Conservation (phyloP, 2,329 filamentous ascomycete species). For the Stachybotrys echinatus region DNA sequence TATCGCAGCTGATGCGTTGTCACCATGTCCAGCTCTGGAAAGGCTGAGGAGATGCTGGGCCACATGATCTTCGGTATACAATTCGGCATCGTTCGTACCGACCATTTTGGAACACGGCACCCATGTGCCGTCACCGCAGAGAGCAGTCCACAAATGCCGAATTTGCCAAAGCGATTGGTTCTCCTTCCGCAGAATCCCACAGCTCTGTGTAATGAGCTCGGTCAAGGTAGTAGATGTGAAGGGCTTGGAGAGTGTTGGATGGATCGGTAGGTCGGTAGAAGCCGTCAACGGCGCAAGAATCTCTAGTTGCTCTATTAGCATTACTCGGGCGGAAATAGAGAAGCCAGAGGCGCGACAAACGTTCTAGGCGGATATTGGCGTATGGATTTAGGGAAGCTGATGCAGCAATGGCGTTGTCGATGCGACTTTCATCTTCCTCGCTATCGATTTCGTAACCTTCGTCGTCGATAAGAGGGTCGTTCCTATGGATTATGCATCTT, state of each 20-base stretch:
- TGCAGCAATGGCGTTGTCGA: conserved; percentile 54
- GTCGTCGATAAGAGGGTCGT: conserved; percentile 67
- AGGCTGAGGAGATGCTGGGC: conserved; percentile 28
- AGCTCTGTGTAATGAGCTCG: conserved; percentile 64
- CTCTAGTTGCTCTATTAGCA: conserved; percentile 39
- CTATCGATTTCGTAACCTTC: conserved; percentile 74
- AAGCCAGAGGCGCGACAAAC: conserved; percentile 18
- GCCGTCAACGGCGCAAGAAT: conserved; percentile 71
- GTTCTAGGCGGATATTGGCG: conserved; percentile 34
- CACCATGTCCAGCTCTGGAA: conserved; percentile 9
- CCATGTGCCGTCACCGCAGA: conserved; percentile 72
- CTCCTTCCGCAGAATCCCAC: conserved; percentile 69
- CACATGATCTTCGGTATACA: conserved; percentile 46
- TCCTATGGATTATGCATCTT: conserved; percentile 68
- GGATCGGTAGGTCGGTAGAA: conserved; percentile 67
- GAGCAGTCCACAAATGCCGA: conserved; percentile 65
- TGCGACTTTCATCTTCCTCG: conserved; percentile 62
- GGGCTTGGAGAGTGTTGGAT: conserved; percentile 68
- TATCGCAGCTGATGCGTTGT: conserved; percentile 2
- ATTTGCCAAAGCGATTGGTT: conserved; percentile 67
- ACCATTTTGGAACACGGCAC: conserved; percentile 55
- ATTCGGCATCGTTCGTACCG: conserved; percentile 47
- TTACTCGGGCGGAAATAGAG: not conserved
- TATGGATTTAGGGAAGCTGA: conserved; percentile 73
- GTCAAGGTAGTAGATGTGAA: conserved; percentile 70